Base-by-base conservation (phyloP, 1,284 basidiomycete species). In the Sporisorium exsertum region DNA sequence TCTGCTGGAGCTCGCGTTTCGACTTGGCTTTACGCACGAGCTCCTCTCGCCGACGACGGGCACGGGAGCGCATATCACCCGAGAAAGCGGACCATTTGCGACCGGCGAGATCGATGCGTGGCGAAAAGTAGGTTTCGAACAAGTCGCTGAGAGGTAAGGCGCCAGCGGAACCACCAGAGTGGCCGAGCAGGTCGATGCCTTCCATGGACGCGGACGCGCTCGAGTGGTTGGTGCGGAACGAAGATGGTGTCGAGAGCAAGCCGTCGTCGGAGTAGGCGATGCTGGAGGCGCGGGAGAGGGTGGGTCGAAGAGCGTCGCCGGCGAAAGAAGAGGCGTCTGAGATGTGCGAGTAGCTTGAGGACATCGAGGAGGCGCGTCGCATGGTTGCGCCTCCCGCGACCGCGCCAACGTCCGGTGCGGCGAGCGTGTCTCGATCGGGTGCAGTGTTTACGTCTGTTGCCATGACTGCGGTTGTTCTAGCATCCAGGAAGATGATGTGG, bases 111-210 rank as follows among this genome's bases (percentile, higher is more conserved):
- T 97, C 95, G 71, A 97, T 88, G 74, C 93, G 91, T 3, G 94
- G 94, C 86, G 96, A 94, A 80, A 93, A 93, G 83, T 91, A 94
- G 0, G 93, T 94, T 85, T 94, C 93, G 86, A 94, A 57, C 29
- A 81, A 35, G 33, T 80, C 77, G 24, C 50, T 52, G 35, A 73
- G 66, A 8, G 72, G 67, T 1, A 73, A 40, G 1, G 42, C 67
- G 22, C 53, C 64, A 16, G 53, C 32, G 24, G 58, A 49, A 12
- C 29, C 24, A 12, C 29, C 24, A 32, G 63, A 65, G 20, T 51
- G 45, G 42, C 65, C 66, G 15, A 77, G 61, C 24, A 77, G 60
- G 22, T 77, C 75, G 53, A 73, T 55, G 18, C 71, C 71, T 32
- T 77, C 75, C 60, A 77, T 60, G 13, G 59, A 63, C 3, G 63